These are phyloP conservation scores for Termitomyces sp. DNA, from an alignment of 1,284 basidiomycete genomes.

Conservation along the genomic window DNA sequence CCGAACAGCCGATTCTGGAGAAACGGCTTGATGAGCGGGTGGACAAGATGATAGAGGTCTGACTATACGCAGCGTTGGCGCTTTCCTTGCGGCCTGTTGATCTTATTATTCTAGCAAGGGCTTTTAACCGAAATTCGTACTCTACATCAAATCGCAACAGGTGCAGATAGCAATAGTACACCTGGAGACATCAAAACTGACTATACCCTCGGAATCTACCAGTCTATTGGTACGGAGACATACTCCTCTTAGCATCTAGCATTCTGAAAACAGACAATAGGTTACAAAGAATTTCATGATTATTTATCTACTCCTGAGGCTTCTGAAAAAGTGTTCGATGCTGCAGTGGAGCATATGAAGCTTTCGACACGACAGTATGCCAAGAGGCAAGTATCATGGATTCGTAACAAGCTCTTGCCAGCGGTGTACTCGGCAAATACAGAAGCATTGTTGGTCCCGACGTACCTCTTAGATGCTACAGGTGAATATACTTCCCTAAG, in stretches of 20 bases:
- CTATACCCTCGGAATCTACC: slow-evolving; percentile 85
- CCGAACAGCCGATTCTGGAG: slow-evolving; percentile 61
- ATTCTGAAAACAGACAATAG: slow-evolving; percentile 35
- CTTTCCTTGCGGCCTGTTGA: slow-evolving; percentile 4
- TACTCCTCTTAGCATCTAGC: neutral
- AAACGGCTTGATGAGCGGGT: slow-evolving; percentile 76
- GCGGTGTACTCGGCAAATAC: slow-evolving; percentile 52
- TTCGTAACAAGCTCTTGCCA: slow-evolving; percentile 86
- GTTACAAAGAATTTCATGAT: slow-evolving; percentile 84
- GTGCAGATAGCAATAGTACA: neutral
- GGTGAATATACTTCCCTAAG: slow-evolving; percentile 36
- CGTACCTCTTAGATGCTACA: slow-evolving; percentile 76
- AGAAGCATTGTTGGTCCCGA: slow-evolving; percentile 32
- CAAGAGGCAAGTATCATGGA: slow-evolving; percentile 89
- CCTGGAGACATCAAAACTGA: slow-evolving; percentile 30
- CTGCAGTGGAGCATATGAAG: slow-evolving; percentile 80
- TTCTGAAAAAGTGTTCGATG: slow-evolving; percentile 43
- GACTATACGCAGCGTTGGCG: slow-evolving; percentile 11
- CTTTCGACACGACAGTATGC: slow-evolving; percentile 88
- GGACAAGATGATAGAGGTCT: slow-evolving; percentile 85
- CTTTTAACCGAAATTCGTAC: slow-evolving; percentile 78
- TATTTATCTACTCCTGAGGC: slow-evolving; percentile 46
- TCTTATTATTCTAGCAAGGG: slow-evolving; percentile 52
- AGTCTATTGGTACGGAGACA: slow-evolving; percentile 73
- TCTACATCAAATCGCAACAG: slow-evolving; percentile 35